Evolutionary conservation across 2,329 filamentous ascomycete genomes (phyloP).

Genomic region (Mollisiaceae sp.): DNA sequence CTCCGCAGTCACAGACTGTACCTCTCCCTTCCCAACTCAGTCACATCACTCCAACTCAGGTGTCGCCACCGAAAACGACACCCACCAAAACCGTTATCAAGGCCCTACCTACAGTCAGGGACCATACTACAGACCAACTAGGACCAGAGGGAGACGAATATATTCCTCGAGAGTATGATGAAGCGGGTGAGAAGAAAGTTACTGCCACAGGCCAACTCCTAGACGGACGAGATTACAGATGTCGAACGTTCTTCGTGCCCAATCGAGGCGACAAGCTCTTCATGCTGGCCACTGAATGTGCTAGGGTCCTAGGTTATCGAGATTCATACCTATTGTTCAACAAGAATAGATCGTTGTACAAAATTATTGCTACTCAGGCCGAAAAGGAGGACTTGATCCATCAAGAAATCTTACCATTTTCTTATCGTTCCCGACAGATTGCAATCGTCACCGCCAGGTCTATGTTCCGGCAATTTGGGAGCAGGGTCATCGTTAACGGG

Average conservation of each 20-base stretch:
- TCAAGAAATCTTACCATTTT: slow-evolving; percentile 95
- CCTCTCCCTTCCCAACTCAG: slow-evolving; percentile 39
- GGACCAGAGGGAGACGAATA: slow-evolving; percentile 92
- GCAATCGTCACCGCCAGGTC: slow-evolving; percentile 96
- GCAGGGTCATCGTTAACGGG: slow-evolving; percentile 87
- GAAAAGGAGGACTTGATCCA: slow-evolving; percentile 97
- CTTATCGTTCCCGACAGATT: slow-evolving; percentile 97
- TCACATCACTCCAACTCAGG: slow-evolving; percentile 50
- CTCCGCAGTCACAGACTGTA: slow-evolving; percentile 52
- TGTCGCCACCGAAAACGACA: slow-evolving; percentile 76
- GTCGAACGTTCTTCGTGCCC: slow-evolving; percentile 90
- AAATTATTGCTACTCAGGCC: slow-evolving; percentile 94
- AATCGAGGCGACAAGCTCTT: slow-evolving; percentile 92
- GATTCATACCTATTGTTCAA: slow-evolving; percentile 99
- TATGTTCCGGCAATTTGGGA: slow-evolving; percentile 99
- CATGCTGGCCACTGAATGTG: slow-evolving; percentile 98
- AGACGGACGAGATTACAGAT: slow-evolving; percentile 86
- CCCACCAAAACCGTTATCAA: slow-evolving; percentile 87
- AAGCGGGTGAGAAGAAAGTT: slow-evolving; percentile 94
- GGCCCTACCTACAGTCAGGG: slow-evolving; percentile 91
- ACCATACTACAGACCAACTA: slow-evolving; percentile 96
- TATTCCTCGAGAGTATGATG: slow-evolving; percentile 89
- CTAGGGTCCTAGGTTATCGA: slow-evolving; percentile 88
- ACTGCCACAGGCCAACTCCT: slow-evolving; percentile 80
- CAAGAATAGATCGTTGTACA: slow-evolving; percentile 95